Conservation (phyloP, 768 basidiomycete genomes). For the Boletus pseudopeckii region DNA sequence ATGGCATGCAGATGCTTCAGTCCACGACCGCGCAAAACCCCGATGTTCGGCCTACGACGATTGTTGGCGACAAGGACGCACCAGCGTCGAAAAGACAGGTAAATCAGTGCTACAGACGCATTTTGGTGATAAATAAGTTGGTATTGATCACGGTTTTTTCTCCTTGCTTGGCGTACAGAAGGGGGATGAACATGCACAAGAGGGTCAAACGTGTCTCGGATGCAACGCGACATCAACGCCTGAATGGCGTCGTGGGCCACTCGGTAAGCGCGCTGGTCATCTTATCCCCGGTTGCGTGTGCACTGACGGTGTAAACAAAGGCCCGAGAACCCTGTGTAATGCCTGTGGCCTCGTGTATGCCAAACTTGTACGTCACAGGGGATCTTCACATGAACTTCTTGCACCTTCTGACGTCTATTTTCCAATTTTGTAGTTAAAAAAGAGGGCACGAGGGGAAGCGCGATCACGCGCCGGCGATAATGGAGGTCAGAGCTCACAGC, state of each 20-base stretch:
- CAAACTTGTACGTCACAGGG: conserved; percentile 62
- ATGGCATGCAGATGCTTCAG: conserved; percentile 34
- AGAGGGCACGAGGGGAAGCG: conserved; percentile 33
- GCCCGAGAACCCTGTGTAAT: conserved; percentile 80
- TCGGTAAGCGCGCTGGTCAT: conserved; percentile 51
- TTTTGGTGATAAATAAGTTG: conserved; percentile 23
- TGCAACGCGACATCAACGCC: conserved; percentile 83
- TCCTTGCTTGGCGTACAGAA: conserved; percentile 23
- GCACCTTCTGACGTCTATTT: conserved; percentile 22
- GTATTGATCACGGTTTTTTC: conserved; percentile 28
- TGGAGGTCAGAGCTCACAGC: conserved; percentile 31
- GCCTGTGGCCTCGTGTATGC: conserved; percentile 86
- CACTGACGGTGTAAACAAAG: conserved; percentile 38
- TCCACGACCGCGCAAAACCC: conserved; percentile 27
- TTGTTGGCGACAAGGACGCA: conserved; percentile 29
- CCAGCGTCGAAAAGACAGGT: conserved; percentile 34
- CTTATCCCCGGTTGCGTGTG: conserved; percentile 22
- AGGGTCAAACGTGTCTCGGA: conserved; percentile 75
- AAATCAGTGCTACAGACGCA: conserved; percentile 27
- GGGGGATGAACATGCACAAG: conserved; percentile 44
- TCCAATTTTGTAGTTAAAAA: conserved; percentile 27
- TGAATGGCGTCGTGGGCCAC: conserved; percentile 80
- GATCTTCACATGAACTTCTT: conserved; percentile 16
- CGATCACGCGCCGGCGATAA: conserved; percentile 26
- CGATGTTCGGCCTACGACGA: conserved; percentile 23